phyloP scores from a whole-genome alignment of 1,284 basidiomycete genomes.

The Trichosporon faecale region DNA sequence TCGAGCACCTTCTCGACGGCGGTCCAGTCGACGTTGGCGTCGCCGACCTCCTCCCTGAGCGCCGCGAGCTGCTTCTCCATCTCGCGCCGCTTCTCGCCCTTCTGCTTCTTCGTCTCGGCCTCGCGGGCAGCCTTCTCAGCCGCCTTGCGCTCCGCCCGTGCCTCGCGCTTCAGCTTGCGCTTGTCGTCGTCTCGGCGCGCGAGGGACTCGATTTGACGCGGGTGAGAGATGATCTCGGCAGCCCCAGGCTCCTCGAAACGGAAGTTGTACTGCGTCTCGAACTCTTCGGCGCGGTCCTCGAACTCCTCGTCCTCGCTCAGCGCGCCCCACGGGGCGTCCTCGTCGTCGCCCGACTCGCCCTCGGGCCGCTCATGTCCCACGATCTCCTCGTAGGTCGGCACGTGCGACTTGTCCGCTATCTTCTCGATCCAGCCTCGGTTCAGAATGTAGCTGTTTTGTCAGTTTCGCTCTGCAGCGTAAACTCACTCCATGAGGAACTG shows the following conservation, averaged over 20 bases:
- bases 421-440: conserved; percentile 93
- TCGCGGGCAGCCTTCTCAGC: conserved; percentile 69
- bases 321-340: conserved; percentile 50
- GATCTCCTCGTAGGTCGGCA: conserved; percentile 80
- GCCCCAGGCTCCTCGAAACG: conserved; percentile 87
- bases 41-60: conserved; percentile 57
- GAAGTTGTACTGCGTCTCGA: conserved; percentile 86
- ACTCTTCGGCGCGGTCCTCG: conserved; percentile 67
- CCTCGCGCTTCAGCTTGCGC: conserved; percentile 74
- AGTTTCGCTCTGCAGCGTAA: background rate
- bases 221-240: conserved; percentile 65
- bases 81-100: conserved; percentile 79
- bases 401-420: conserved; percentile 57
- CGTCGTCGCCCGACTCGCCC: conserved; percentile 38
- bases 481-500: conserved; percentile 85
- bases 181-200: conserved; percentile 75
- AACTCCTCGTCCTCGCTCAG: conserved; percentile 60
- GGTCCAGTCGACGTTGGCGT: conserved; percentile 60
- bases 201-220: conserved; percentile 65
- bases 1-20: conserved; percentile 48
- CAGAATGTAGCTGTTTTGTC: conserved; percentile 71
- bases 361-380: conserved; percentile 51
- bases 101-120: conserved; percentile 75
- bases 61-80: conserved; percentile 69
- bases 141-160: conserved; percentile 71